Conservation (phyloP, 768 basidiomycete species). For the Amanita rimosa region DNA sequence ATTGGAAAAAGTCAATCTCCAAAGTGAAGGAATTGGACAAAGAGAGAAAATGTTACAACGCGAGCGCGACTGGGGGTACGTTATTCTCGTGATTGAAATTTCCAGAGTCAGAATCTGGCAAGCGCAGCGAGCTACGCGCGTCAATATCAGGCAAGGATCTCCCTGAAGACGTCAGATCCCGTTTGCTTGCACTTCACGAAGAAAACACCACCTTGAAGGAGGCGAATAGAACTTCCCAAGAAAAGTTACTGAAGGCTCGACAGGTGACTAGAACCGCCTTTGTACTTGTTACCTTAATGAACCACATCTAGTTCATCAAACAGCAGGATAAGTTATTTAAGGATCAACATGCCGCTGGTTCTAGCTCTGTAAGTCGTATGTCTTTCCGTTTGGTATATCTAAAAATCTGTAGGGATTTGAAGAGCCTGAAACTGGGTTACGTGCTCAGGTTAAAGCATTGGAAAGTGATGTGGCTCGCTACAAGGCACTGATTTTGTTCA, state of each 20-base stretch:
- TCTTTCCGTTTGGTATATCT: not conserved
- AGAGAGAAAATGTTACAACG: conserved; percentile 79
- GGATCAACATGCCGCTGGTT: conserved; percentile 59
- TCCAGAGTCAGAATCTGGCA: not conserved
- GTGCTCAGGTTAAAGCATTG: conserved; percentile 52
- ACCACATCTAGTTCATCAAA: conserved; percentile 69
- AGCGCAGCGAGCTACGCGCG: conserved; percentile 59
- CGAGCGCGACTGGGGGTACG: conserved; percentile 76
- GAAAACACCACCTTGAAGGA: conserved; percentile 65
- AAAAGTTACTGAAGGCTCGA: conserved; percentile 75
- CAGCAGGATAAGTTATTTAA: conserved; percentile 84
- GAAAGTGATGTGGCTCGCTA: conserved; percentile 51
- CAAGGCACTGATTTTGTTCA: conserved; percentile 29
- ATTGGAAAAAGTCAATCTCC: conserved; percentile 84
- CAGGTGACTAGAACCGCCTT: conserved; percentile 30
- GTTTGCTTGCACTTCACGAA: conserved; percentile 65
- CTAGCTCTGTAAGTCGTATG: conserved; percentile 29
- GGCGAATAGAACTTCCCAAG: conserved; percentile 55
- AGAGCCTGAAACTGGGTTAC: conserved; percentile 59
- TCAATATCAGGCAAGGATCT: conserved; percentile 68
- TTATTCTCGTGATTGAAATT: not conserved
- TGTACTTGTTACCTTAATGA: not conserved
- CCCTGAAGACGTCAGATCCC: conserved; percentile 73
- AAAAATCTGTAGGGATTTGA: conserved; percentile 35
- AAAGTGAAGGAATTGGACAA: conserved; percentile 84